These are phyloP conservation scores for Chalciporus sphaerocephalus DNA, from an alignment of 768 basidiomycete genomes.

Conservation along the genomic window DNA sequence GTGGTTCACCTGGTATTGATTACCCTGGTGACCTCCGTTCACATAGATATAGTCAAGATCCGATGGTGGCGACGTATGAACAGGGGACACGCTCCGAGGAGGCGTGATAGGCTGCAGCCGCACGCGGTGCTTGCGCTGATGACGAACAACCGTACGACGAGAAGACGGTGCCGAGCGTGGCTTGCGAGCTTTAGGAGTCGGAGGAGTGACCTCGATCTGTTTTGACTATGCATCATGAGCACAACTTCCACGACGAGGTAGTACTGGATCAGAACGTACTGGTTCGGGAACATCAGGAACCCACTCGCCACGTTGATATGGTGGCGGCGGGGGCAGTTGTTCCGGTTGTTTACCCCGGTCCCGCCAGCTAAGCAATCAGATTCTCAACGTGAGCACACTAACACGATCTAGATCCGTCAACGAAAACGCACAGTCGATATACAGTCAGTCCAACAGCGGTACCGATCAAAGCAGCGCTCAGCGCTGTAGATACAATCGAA, in stretches of 20 bases:
- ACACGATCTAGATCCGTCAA: constrained; percentile 1
- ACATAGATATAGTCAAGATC: constrained; percentile 41
- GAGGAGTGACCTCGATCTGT: constrained; percentile 33
- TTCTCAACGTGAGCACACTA: background rate
- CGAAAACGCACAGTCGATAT: constrained; percentile 68
- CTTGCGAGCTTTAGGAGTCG: constrained; percentile 39
- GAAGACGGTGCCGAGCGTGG: constrained; percentile 30
- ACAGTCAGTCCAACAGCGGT: constrained; percentile 84
- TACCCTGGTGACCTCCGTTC: background rate
- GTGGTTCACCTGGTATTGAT: constrained; percentile 12
- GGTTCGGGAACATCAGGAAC: constrained; percentile 38
- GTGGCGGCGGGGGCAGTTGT: constrained; percentile 52
- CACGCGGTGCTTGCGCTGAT: constrained; percentile 33
- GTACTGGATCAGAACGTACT: constrained; percentile 17
- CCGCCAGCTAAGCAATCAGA: constrained; percentile 56
- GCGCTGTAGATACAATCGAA: constrained; percentile 76
- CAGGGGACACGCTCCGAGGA: constrained; percentile 26
- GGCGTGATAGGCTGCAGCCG: constrained; percentile 22
- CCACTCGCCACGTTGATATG: constrained; percentile 63
- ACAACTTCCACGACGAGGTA: constrained; percentile 3
- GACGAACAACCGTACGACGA: constrained; percentile 35
- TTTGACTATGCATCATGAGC: constrained; percentile 23
- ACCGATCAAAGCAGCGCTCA: constrained; percentile 82
- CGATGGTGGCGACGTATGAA: constrained; percentile 31
- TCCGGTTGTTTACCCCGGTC: constrained; percentile 60